Evolutionary conservation across 306 rosid genomes (phyloP).

Genomic region (Cotoneaster glaucophyllus): DNA sequence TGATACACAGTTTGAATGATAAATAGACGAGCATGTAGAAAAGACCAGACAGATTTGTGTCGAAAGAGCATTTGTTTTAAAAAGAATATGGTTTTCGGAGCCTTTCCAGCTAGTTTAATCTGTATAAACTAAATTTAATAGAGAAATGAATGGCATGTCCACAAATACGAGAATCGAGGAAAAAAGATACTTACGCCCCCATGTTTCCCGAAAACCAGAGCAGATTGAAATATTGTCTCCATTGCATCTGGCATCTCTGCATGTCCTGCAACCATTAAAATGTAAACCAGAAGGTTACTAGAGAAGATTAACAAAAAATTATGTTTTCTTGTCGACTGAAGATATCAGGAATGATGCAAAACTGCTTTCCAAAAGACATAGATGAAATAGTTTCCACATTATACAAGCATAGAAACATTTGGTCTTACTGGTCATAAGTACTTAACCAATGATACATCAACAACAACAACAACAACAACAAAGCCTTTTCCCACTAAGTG

Average conservation of each 20-base stretch:
- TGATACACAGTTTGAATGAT: no score
- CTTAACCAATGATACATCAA: background rate
- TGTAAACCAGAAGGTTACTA: background rate
- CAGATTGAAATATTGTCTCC: conserved; percentile 94
- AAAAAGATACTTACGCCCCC: conserved; percentile 76
- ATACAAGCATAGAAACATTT: background rate
- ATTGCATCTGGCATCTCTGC: conserved; percentile 98
- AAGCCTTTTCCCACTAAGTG: no score
- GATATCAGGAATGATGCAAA: background rate
- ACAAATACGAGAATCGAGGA: conserved; percentile 18
- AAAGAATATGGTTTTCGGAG: no score
- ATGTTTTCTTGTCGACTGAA: background rate
- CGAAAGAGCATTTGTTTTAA: no score
- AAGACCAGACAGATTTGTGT: no score
- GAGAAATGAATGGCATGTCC: conserved; percentile 1
- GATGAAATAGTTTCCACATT: background rate
- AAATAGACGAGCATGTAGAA: no score
- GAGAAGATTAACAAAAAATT: background rate
- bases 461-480: no score
- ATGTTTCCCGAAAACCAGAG: conserved; percentile 79
- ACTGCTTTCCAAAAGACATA: background rate
- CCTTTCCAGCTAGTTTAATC: conserved; percentile 1
- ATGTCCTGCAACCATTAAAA: conserved; percentile 57
- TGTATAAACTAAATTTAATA: background rate
- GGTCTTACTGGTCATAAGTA: background rate